Evolutionary conservation across 352 stramenopile species (phyloP), one percentile per base, ranked within the genome.

Genomic region (Phytophthora cryptogea): DNA sequence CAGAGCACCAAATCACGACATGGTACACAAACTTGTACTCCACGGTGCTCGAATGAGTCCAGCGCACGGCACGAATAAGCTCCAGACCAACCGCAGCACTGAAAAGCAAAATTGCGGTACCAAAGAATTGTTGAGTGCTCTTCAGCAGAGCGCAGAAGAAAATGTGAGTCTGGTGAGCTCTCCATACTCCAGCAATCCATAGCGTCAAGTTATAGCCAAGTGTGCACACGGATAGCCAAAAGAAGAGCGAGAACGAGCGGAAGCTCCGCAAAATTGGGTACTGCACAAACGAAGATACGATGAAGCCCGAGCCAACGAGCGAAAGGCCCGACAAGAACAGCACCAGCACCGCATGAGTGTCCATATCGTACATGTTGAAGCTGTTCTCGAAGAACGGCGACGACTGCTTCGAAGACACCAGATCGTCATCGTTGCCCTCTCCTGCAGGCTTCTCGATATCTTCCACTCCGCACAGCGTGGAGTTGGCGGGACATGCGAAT

Each of bases 311-410:
- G 41, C 83, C 83, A 5, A 92, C 55, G 9, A 92, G 67, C 42
- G 80, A 90, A 2, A 89, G 68, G 3, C 83, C 83, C 32, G 78
- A 88, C 14, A 92, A 33, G 36, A 92, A 92, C 17, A 92, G 66
- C 48, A 89, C 72, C 16, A 92, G 42, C 30, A 92, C 81, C 14
- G 80, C 79, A 64, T 92, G 80, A 2, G 80, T 78, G 30, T 92
- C 80, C 73, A 87, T 86, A 57, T 83, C 70, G 68, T 83, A 86
- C 54, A 92, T 76, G 48, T 87, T 81, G 42, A 92, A 79, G 43
- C 77, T 89, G 57, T 75, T 82, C 56, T 78, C 76, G 41, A 85
- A 77, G 37, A 86, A 76, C 13, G 74, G 74, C 43, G 70, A 72
- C 33, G 53, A 45, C 32, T 54, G 51, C 32, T 51, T 35, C 1